A percentile compares a stretch with the other conserved stretches of the same genome.
Evolutionary conservation across 2,329 filamentous ascomycete genomes (phyloP).

Genomic region (Pyrenophora seminiperda): DNA sequence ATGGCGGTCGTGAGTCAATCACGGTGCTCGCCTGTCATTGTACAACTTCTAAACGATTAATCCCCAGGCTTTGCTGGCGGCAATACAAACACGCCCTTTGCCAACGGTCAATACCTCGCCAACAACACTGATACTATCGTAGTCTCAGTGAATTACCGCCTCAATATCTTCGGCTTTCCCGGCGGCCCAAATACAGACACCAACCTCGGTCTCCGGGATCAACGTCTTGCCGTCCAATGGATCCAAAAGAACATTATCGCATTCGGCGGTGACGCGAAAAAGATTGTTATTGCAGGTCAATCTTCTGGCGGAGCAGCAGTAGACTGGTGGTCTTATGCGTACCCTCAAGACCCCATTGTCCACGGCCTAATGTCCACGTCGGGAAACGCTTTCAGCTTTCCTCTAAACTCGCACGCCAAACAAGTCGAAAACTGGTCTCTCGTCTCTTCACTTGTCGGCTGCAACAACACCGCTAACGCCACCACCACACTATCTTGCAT

Average conservation of each 20-base stretch:
- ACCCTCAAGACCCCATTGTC: conserved; percentile 54
- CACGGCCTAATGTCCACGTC: conserved; percentile 51
- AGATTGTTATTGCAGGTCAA: conserved; percentile 56
- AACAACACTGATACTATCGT: conserved; percentile 49
- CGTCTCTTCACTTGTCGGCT: conserved; percentile 20
- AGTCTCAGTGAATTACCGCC: conserved; percentile 49
- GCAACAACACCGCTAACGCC: conserved; percentile 3
- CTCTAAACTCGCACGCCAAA: conserved; percentile 20
- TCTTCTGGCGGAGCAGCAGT: conserved; percentile 53
- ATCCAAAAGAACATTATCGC: conserved; percentile 55
- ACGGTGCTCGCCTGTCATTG: neutral
- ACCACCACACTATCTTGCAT: conserved; percentile 24
- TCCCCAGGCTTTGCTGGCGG: conserved; percentile 42
- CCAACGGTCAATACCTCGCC: conserved; percentile 45
- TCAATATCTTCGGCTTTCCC: conserved; percentile 47
- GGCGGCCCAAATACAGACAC: conserved; percentile 35
- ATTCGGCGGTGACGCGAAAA: conserved; percentile 56
- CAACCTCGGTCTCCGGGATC: conserved; percentile 61
- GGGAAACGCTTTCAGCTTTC: conserved; percentile 27
- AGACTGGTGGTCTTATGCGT: conserved; percentile 57
- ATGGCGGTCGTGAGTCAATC: conserved; percentile 47
- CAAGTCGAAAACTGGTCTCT: conserved; percentile 24
- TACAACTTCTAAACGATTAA: neutral
- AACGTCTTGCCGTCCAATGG: conserved; percentile 60
- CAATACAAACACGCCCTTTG: conserved; percentile 46